Evolutionary conservation across 2,329 filamentous ascomycete genomes (phyloP).

Genomic region (Aureobasidium sp.): DNA sequence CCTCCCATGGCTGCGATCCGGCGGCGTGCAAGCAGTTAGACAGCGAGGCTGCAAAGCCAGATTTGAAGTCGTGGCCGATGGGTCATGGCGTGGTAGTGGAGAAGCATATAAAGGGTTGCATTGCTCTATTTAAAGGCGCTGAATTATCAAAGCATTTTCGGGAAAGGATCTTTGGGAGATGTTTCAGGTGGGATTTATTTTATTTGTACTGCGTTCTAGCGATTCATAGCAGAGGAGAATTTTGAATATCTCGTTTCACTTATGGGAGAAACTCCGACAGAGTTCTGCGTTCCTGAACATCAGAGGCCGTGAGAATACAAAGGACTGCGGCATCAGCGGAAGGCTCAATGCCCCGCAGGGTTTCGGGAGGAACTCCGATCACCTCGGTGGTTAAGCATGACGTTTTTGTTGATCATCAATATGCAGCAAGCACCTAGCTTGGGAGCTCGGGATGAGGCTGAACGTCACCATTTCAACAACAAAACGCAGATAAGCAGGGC

Average conservation of each 20-base stretch:
- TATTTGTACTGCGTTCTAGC: neutral
- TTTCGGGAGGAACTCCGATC: neutral
- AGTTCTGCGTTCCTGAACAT: neutral
- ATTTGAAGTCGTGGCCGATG: conserved; percentile 51
- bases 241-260: neutral
- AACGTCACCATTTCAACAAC: neutral
- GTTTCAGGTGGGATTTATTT: neutral
- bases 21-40: conserved; percentile 50
- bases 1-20: conserved; percentile 66
- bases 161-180: neutral
- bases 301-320: neutral
- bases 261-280: neutral
- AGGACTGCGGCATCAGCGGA: too few species aligned
- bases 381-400: neutral
- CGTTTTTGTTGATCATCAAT: neutral
- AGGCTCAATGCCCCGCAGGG: neutral
- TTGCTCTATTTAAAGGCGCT: conserved; percentile 1
- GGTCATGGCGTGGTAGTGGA: conserved; percentile 24
- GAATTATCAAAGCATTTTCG: neutral
- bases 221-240: neutral
- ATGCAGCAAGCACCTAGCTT: neutral
- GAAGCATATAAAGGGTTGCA: conserved; percentile 9
- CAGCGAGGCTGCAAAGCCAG: conserved; percentile 41
- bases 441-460: neutral
- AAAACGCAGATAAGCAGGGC: neutral